These are phyloP conservation scores for Tilletia horrida DNA, from an alignment of 1,284 basidiomycete genomes.

Conservation along the genomic window DNA sequence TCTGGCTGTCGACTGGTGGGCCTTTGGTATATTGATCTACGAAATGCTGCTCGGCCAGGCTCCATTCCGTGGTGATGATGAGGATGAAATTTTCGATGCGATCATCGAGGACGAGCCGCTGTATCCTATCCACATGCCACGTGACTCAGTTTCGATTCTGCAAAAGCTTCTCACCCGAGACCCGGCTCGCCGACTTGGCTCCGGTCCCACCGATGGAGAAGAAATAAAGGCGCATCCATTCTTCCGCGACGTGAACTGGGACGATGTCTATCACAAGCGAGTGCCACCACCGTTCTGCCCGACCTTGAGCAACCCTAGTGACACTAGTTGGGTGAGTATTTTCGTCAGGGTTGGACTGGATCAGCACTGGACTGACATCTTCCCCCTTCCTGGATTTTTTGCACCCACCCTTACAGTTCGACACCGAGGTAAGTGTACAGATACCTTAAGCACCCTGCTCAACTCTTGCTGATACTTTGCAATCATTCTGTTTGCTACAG, in stretches of 20 bases:
- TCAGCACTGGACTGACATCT: background rate
- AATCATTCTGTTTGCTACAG: constrained; percentile 25
- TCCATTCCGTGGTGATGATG: constrained; percentile 97
- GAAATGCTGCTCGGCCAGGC: constrained; percentile 99
- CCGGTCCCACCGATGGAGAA: constrained; percentile 87
- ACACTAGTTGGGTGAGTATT: constrained; percentile 62
- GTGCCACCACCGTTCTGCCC: constrained; percentile 97
- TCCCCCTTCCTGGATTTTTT: background rate
- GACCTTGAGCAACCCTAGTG: constrained; percentile 65
- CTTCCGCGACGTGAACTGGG: constrained; percentile 96
- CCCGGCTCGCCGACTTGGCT: constrained; percentile 85
- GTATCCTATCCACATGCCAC: constrained; percentile 99
- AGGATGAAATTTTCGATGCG: constrained; percentile 99
- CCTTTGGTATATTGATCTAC: constrained; percentile 96
- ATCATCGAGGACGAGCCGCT: constrained; percentile 97
- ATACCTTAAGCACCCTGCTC: no score
- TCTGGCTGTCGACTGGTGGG: constrained; percentile 99
- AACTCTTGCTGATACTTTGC: no score
- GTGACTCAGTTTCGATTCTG: constrained; percentile 90
- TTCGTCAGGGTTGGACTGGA: background rate
- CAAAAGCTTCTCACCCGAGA: constrained; percentile 85
- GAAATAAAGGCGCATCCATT: constrained; percentile 97
- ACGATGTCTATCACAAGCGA: constrained; percentile 91
- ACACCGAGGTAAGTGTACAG: background rate
- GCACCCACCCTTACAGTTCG: background rate